These are phyloP conservation scores for Rosa multiflora DNA, from an alignment of 306 rosid species.

Conservation along the genomic window DNA sequence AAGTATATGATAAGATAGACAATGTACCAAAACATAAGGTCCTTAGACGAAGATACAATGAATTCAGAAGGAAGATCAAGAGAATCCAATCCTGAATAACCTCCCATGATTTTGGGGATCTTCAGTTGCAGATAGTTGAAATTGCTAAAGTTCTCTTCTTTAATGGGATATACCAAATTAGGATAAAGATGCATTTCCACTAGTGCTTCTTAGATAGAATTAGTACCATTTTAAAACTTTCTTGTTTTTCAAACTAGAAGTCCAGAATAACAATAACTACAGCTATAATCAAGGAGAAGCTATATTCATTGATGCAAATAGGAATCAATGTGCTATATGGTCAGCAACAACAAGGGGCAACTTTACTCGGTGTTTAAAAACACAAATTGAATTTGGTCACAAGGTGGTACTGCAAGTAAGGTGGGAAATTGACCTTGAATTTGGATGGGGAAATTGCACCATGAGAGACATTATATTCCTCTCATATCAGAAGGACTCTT, in stretches of 20 bases:
- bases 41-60: constrained; percentile 52
- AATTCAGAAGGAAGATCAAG: constrained; percentile 56
- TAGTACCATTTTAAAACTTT: not conserved
- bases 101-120: constrained; percentile 59
- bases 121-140: constrained; percentile 65
- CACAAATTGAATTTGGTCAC: not conserved
- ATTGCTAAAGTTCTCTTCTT: constrained; percentile 59
- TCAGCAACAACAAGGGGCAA: too few relatives aligned
- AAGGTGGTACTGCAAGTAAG: not conserved
- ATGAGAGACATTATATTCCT: not conserved
- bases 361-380: too few relatives aligned
- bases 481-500: not conserved
- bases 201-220: not conserved
- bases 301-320: not conserved
- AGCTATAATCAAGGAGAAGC: constrained; percentile 15
- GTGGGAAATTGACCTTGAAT: not conserved
- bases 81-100: constrained; percentile 48
- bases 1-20: constrained; percentile 36
- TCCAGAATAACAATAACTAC: not conserved
- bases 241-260: too few relatives aligned
- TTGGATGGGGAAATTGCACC: not conserved
- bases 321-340: too few relatives aligned
- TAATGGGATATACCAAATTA: constrained; percentile 49
- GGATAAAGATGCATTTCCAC: constrained; percentile 26
- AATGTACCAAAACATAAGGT: constrained; percentile 40